Evolutionary conservation across 805 yeast genomes (phyloP), one percentile per base, ranked within the genome.

Genomic region (Suhomyces sp.): DNA sequence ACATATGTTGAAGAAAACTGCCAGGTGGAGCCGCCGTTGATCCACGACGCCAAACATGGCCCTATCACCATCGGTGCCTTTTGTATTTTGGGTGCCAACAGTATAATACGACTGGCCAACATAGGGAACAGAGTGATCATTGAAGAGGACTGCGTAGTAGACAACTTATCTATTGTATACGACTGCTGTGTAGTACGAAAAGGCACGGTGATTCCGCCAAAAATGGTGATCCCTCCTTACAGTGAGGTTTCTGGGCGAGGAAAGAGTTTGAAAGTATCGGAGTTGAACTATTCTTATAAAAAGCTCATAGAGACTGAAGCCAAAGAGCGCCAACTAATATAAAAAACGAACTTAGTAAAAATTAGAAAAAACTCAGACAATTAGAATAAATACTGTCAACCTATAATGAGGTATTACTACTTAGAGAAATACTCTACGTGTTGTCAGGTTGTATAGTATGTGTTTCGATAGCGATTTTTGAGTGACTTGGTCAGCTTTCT

Each of bases 121-220:
- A 64, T 82, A 5, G 86, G 86, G 0, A 78, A 71, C 51, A 60
- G 85, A 20, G 85, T 81, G 1, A 52, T 69, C 8, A 65, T 83
- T 2, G 86, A 83, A 4, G 53, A 54, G 1, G 55, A 67, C 31
- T 79, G 83, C 52, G 49, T 53, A 0, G 53, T 82, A 13, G 70
- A 64, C 1, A 64, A 69, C 40, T 57, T 68, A 21, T 66, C 76
- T 7, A 66, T 75, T 1, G 63, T 83, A 12, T 74, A 80, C 58
- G 87, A 82, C 47, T 79, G 85, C 58, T 79, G 83, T 50, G 54
- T 79, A 2, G 67, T 83, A 3, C 71, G 73, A 20, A 65, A 70
- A 47, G 73, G 73, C 12, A 69, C 79, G 0, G 53, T 57, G 2
- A 55, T 83, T 2, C 82, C 83, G 0, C 65, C 71, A 2, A 69